Evolutionary conservation across 371 early-diverging fungal species (phyloP), one percentile per base, ranked within the genome.

Genomic region (Haplosporangium sp.): DNA sequence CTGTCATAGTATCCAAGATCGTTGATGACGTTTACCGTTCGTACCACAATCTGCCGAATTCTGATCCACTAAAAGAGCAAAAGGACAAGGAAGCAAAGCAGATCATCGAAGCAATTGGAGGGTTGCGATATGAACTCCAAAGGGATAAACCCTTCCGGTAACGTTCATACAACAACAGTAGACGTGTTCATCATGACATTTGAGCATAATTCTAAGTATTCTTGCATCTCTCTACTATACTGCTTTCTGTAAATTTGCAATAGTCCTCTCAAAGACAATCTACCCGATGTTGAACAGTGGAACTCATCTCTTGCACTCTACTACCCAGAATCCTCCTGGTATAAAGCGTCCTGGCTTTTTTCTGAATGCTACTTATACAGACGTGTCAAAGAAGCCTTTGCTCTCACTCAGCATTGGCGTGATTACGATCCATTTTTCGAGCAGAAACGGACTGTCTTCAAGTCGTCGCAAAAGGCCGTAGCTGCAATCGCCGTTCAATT

Each of bases 361-460:
- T 85, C 91, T 67, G 96, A 96, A 79, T 91, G 95, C 64, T 95
- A 94, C 69, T 78, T 95, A 78, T 96, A 96, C 82, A 89, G 96
- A n/a, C 87, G 93, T 35, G 77, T 96, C 47, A 86, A 85, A 11
- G 89, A 91, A 39, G 70, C 86, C 6, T 91, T 95, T 69, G 83
- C 76, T 35, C 72, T 84, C 15, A 85, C 94, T 1, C 75, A 73
- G 10, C 65, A 88, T 56, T 96, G 94, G 95, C 39, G 61, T 3
- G 79, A 84, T 15, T 94, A 89, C 69, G 96, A 96, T 83, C 91
- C 89, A n/a, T 96, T 95, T 67, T 84, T 84, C 40, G 71, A 70
- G 4, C 93, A 94, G 79, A 95, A 96, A 81, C 83, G 88, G 27
- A 84, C 86, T 2, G 90, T 93, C 9, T 92, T 95, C 76, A 85